Conservation (phyloP, 345 rosid species). For the Chamaenerion angustifolium region DNA sequence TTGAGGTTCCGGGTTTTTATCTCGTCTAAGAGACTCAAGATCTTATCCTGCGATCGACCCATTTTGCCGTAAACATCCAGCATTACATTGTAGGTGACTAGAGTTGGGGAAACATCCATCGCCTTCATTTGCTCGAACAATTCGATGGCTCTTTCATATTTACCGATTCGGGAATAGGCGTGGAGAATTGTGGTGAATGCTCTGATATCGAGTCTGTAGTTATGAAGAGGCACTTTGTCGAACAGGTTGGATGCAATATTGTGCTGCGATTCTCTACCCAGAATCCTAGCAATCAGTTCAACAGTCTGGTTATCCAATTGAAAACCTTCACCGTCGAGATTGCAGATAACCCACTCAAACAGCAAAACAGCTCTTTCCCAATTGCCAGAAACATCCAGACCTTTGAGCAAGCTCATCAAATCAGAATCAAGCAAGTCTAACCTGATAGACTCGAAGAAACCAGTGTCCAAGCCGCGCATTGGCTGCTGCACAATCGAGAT, state of each 20-base stretch:
- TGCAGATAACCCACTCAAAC: constrained; percentile 51
- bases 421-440: constrained; percentile 46
- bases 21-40: constrained; percentile 50
- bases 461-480: constrained; percentile 25
- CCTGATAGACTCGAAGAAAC: constrained; percentile 36
- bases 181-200: constrained; percentile 70
- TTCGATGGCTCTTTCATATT: constrained; percentile 39
- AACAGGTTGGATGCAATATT: constrained; percentile 54
- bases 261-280: constrained; percentile 73
- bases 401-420: constrained; percentile 49
- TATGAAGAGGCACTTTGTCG: constrained; percentile 46
- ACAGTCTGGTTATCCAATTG: constrained; percentile 42
- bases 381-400: constrained; percentile 43
- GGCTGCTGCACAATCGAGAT: constrained; percentile 41
- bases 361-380: constrained; percentile 61
- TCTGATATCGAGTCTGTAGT: constrained; percentile 49
- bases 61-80: constrained; percentile 78
- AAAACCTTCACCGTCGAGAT: constrained; percentile 15
- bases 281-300: constrained; percentile 46
- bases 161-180: constrained; percentile 45
- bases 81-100: constrained; percentile 87
- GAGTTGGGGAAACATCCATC: constrained; percentile 50
- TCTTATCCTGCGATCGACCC: constrained; percentile 72
- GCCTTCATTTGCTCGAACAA: constrained; percentile 63
- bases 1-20: constrained; percentile 44